Base-by-base conservation (phyloP, 306 rosid genomes). In the Cajanus cajan region DNA sequence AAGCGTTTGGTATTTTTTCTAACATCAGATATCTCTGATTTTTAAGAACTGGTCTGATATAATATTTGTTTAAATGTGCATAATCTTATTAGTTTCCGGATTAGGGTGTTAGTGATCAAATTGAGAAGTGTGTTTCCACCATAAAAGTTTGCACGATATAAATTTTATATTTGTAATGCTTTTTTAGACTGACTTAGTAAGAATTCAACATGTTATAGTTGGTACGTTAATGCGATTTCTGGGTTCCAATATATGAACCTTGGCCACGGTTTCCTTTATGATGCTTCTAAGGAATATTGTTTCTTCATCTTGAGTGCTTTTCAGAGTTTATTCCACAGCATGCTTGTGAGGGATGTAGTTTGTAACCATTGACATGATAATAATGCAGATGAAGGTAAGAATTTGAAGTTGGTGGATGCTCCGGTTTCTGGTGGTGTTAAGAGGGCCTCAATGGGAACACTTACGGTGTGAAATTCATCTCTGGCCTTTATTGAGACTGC, bases 401-500 rank as follows among this genome's bases (percentile, higher is more conserved):
- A 85, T 85, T 85, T 94, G 87, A 94, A 92, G 86, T 84, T 94
- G 89, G 94, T 94, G 82, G 98, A 94, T 85, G 98, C 98, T 76
- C 98, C 98, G 40, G 96, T 94, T 78, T 94, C 97, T 80, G 98
- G 98, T 58, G 98, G 98, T 77, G 97, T 92, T 83, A 76, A 44
- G 81, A 92, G 90, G 79, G 98, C 98, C 57, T 81, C 97, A 48
- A 12, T 68, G 68, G 98, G 98, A 85, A 73, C 93, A 15, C 96
- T 94, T 84, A 92, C 98, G 89, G 98, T 94, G 81, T 64, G 89
- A 77, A 78, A 73, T 79, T 16, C 72, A 16, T 71, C 65, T 77
- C 79, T 88, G 59, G 58, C 34, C 68, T 36, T 82, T 67, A 64
- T 19, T 13, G 63, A 44, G 80, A 76, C 43, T 69, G 25, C 19